Base-by-base conservation (phyloP, 768 basidiomycete species). In the Gautieria morchelliformis region DNA sequence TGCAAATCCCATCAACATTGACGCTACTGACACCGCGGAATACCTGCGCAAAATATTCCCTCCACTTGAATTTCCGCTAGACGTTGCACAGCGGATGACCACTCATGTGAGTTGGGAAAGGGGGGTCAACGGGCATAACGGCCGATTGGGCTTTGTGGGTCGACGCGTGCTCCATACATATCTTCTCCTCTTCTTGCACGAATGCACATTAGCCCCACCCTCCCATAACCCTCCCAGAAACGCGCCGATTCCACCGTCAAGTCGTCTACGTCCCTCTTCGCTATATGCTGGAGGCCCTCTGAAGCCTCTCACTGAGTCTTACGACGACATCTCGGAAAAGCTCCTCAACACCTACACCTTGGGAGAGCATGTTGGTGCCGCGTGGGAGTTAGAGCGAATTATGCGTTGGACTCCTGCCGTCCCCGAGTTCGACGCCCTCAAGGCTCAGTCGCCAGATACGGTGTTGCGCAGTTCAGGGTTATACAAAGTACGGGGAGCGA, bases 91-190 rank as follows among this genome's bases (percentile, higher is more conserved):
- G 61, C 81, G 89, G 58, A 76, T 89, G 60, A 72, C 92, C 61
- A 93, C 90, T 3, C 90, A 93, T 66, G 75, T 76, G 7, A 89
- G 87, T 69, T 89, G 89, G 69, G 78, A 74, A 48, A 74, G 79
- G 55, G 84, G 87, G 30, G 60, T 67, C 49, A 68, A 76, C 52
- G 87, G 89, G 2, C 87, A 90, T 66, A 91, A 91, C 63, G 81
- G 78, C 47, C 81, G 81, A 10, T 70, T 87, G 46, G 74, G 78
- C 42, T 93, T 92, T 64, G 75, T 89, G 30, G 90, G 89, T 41
- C 84, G 90, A 53, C 80, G 90, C 58, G 84, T 87, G 22, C 72
- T 92, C 35, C 80, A 88, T 63, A 76, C 86, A 6, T 92, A 89
- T 66, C 79, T 87, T 50, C 73, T 84, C 35, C 75, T 92, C 37